These are phyloP conservation scores for Colletotrichum viniferum DNA, from an alignment of 2,329 filamentous ascomycete species.

Conservation along the genomic window DNA sequence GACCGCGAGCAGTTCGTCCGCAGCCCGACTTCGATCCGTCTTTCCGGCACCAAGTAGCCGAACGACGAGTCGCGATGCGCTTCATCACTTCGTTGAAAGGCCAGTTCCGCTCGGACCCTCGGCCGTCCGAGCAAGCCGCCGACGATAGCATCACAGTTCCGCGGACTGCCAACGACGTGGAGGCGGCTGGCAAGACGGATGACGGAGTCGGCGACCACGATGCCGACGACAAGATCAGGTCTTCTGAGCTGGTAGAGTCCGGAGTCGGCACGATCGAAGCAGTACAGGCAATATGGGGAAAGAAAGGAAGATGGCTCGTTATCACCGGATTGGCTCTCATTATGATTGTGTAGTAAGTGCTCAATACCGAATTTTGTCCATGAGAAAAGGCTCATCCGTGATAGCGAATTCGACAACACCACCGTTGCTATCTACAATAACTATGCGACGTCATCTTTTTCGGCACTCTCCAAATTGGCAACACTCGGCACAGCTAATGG, in stretches of 20 bases:
- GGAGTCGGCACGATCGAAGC: not conserved
- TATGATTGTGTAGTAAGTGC: constrained; percentile 2
- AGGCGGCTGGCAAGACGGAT: not conserved
- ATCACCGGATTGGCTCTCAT: constrained; percentile 5
- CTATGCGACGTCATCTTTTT: constrained; percentile 6
- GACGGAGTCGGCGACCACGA: not conserved
- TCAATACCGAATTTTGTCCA: not conserved
- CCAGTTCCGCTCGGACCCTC: not conserved
- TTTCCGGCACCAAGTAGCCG: not conserved
- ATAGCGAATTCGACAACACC: constrained; percentile 1
- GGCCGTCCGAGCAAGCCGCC: not conserved
- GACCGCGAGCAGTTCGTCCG: not conserved
- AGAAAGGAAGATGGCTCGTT: constrained; percentile 1
- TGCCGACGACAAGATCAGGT: not conserved
- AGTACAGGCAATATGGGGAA: not conserved
- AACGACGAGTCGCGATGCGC: not conserved
- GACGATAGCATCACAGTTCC: not conserved
- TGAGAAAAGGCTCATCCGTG: not conserved
- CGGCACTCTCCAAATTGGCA: not conserved
- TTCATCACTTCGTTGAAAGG: not conserved
- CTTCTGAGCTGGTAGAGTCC: not conserved
- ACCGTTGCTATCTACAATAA: constrained; percentile 9
- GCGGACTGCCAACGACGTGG: not conserved
- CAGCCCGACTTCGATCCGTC: not conserved
- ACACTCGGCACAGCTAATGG: not conserved